Evolutionary conservation across 441 rosid genomes (phyloP).

Genomic region (Pelargonium australe): DNA sequence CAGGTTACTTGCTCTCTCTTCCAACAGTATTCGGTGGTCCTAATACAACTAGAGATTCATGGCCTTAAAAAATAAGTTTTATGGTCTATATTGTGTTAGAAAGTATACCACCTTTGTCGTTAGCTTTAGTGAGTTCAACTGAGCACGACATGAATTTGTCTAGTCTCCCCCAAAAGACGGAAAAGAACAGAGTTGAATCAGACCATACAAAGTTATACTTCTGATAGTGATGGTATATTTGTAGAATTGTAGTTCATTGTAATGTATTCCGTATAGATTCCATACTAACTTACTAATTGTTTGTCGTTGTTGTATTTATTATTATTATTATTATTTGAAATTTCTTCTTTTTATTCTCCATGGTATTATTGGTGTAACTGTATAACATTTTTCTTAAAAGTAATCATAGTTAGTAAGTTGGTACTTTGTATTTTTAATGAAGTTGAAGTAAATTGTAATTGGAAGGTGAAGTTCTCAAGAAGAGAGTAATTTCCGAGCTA

Average conservation of each 20-base stretch:
- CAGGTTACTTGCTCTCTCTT: neutral
- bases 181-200: neutral
- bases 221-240: neutral
- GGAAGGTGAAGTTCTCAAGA: neutral
- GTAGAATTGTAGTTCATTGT: neutral
- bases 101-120: neutral
- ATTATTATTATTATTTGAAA: neutral
- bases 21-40: constrained; percentile 4
- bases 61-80: constrained; percentile 1
- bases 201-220: neutral
- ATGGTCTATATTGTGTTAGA: constrained; percentile 5
- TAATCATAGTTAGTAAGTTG: neutral
- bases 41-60: neutral
- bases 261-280: neutral
- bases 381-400: neutral
- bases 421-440: neutral
- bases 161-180: neutral
- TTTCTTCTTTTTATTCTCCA: neutral
- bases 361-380: neutral
- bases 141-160: neutral
- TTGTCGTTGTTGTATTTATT: neutral
- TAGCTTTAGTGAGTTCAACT: neutral
- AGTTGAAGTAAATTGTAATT: neutral
- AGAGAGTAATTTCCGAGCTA: neutral
- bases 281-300: neutral